These are phyloP conservation scores for Geoglossum cookeanum DNA, from an alignment of 2,329 filamentous ascomycete species.

Conservation along the genomic window DNA sequence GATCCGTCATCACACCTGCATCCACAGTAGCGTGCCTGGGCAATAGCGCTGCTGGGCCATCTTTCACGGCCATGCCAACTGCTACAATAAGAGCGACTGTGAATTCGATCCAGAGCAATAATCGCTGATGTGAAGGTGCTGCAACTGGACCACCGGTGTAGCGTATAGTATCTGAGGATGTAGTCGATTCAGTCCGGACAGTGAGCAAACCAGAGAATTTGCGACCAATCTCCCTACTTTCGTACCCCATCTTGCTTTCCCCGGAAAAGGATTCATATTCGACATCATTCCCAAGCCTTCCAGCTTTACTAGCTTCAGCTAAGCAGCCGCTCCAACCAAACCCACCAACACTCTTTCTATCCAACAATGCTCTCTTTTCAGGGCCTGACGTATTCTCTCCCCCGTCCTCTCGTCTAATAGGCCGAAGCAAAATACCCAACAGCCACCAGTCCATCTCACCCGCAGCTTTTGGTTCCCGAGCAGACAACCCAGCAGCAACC, in stretches of 20 bases:
- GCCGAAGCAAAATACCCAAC: background rate
- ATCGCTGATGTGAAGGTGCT: background rate
- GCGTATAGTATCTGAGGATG: background rate
- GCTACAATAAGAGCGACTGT: background rate
- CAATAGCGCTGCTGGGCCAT: background rate
- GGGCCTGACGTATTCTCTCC: background rate
- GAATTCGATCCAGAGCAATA: constrained; percentile 3
- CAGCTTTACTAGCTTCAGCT: background rate
- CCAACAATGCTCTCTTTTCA: too few species aligned
- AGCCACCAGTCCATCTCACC: constrained; percentile 1
- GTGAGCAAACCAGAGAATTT: background rate
- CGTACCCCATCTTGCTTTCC: background rate
- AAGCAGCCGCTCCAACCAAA: background rate
- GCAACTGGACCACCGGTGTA: background rate
- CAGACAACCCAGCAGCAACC: background rate
- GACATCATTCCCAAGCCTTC: background rate
- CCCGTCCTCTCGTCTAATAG: background rate
- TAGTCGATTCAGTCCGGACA: background rate
- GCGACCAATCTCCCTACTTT: background rate
- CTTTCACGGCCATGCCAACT: constrained; percentile 1
- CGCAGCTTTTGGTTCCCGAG: background rate
- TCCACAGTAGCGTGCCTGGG: background rate
- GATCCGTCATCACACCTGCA: background rate
- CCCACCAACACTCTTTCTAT: background rate
- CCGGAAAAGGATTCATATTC: background rate